phyloP scores from a whole-genome alignment of 805 yeast genomes.

The Wickerhamomyces strasburgensis region DNA sequence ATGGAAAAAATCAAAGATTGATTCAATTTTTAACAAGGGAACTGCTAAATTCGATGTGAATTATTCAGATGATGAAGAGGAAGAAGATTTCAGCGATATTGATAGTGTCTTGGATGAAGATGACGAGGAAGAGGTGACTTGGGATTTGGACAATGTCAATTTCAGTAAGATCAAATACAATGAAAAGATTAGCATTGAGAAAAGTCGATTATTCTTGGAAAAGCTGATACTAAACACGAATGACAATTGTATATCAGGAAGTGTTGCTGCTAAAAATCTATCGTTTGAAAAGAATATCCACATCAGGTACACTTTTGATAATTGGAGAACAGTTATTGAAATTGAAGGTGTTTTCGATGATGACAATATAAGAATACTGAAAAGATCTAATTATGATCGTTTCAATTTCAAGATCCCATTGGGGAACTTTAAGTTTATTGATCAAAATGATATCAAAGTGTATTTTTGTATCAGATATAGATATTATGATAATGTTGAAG shows the following conservation, averaged over 20 bases:
- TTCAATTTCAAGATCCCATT: conserved; percentile 61
- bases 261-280: conserved; percentile 72
- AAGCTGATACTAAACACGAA: conserved; percentile 55
- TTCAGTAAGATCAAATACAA: conserved; percentile 45
- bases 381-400: conserved; percentile 56
- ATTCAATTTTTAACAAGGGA: conserved; percentile 13
- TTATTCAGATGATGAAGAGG: conserved; percentile 15
- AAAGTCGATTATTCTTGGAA: conserved; percentile 53
- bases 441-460: conserved; percentile 21
- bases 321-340: conserved; percentile 74
- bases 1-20: conserved; percentile 18
- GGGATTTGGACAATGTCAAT: conserved; percentile 40
- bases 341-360: conserved; percentile 57
- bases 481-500: conserved; percentile 6
- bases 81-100: conserved; percentile 19
- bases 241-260: conserved; percentile 53
- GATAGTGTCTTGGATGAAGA: conserved; percentile 11
- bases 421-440: conserved; percentile 25
- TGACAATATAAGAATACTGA: conserved; percentile 41
- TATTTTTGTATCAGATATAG: conserved; percentile 43
- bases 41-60: conserved; percentile 25
- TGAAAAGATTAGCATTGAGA: conserved; percentile 34
- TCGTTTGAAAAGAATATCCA: conserved; percentile 63
- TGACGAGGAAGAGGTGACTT: conserved; percentile 27
- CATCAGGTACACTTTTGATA: conserved; percentile 69